Conservation (phyloP, 2,329 filamentous ascomycete genomes). For the Exserohilum turcica region DNA sequence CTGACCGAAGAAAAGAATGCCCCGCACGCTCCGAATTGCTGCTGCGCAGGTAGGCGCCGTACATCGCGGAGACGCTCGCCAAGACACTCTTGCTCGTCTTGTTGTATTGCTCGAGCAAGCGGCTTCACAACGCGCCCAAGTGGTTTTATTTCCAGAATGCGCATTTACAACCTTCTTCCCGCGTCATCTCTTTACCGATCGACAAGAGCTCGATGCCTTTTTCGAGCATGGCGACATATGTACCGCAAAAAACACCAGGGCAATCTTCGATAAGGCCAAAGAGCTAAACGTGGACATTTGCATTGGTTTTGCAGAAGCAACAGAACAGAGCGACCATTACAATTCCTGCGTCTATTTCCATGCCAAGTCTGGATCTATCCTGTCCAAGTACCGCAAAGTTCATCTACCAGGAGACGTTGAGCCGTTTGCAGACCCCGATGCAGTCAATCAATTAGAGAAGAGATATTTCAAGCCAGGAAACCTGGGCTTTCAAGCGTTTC, state of each 20-base stretch:
- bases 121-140: constrained; percentile 49
- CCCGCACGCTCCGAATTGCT: constrained; percentile 52
- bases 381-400: constrained; percentile 29
- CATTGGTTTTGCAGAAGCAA: constrained; percentile 58
- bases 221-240: constrained; percentile 55
- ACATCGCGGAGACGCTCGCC: constrained; percentile 48
- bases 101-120: constrained; percentile 55
- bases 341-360: constrained; percentile 31
- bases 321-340: constrained; percentile 43
- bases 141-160: constrained; percentile 60
- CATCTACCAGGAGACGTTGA: constrained; percentile 27
- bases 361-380: constrained; percentile 18
- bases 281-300: constrained; percentile 57
- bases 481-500: constrained; percentile 53
- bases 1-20: too few species aligned
- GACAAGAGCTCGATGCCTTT: constrained; percentile 52
- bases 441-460: constrained; percentile 61
- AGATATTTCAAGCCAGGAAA: constrained; percentile 59
- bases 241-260: constrained; percentile 50
- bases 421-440: constrained; percentile 46
- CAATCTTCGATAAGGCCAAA: constrained; percentile 55
- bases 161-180: constrained; percentile 63
- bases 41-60: constrained; percentile 60
- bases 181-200: constrained; percentile 53
- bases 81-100: constrained; percentile 54